These are phyloP conservation scores for Knufia petricola DNA, from an alignment of 2,329 filamentous ascomycete genomes.

Conservation along the genomic window DNA sequence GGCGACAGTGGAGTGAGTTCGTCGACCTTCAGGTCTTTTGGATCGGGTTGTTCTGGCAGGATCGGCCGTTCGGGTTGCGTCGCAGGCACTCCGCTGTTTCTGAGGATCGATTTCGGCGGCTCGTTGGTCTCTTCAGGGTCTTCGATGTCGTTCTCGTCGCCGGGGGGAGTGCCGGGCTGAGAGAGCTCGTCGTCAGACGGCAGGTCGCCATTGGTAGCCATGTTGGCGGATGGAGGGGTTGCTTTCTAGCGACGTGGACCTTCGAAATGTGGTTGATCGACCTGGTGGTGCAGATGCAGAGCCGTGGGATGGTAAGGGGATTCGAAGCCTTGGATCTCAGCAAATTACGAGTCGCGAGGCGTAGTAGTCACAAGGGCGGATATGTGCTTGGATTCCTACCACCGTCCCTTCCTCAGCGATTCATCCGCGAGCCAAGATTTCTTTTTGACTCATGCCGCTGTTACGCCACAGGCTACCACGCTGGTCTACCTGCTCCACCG, in stretches of 20 bases:
- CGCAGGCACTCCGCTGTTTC: constrained; percentile 41
- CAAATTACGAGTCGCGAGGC: too few species aligned
- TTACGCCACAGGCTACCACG: too few species aligned
- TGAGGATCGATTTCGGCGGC: constrained; percentile 75
- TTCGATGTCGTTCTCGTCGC: constrained; percentile 41
- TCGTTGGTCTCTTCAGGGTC: constrained; percentile 48
- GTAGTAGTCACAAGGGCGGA: too few species aligned
- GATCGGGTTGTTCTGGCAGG: constrained; percentile 85
- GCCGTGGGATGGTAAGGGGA: too few species aligned
- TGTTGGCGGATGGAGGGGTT: constrained; percentile 16
- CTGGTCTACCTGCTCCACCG: too few species aligned
- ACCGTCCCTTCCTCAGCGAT: too few species aligned
- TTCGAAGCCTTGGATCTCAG: too few species aligned
- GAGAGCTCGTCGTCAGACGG: constrained; percentile 38
- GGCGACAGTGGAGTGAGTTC: constrained; percentile 76
- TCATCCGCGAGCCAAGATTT: too few species aligned
- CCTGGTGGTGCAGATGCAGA: too few species aligned
- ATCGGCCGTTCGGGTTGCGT: constrained; percentile 52
- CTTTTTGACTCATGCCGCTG: too few species aligned
- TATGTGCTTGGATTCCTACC: too few species aligned
- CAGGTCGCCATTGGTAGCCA: constrained; percentile 30
- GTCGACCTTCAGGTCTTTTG: constrained; percentile 74
- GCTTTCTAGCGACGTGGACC: neutral
- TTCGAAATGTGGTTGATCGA: too few species aligned
- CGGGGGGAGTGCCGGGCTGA: constrained; percentile 45